phyloP scores from a whole-genome alignment of 495 filamentous ascomycete genomes.

The Daldinia caldariorum region DNA sequence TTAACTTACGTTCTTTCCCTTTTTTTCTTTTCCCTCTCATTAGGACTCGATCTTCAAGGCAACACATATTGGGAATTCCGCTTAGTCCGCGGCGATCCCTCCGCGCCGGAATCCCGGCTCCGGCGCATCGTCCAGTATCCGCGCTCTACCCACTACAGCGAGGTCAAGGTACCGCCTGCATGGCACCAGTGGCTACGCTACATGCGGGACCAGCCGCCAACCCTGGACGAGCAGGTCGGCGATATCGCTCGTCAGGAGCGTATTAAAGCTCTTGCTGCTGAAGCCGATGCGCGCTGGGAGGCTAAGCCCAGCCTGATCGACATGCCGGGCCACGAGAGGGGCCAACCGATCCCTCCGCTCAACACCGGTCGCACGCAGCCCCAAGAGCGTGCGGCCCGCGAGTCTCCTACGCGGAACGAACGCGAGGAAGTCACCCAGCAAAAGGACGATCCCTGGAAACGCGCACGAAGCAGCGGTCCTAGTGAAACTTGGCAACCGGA shows the following conservation, averaged over 20 bases:
- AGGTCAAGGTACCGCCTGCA: constrained; percentile 72
- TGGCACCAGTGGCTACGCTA: constrained; percentile 99
- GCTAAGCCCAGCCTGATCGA: constrained; percentile 66
- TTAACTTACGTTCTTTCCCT: constrained; percentile 16
- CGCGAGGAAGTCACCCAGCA: constrained; percentile 39
- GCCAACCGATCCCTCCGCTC: constrained; percentile 31
- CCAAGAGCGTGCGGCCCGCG: constrained; percentile 28
- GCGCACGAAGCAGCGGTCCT: constrained; percentile 58
- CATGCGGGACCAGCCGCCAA: constrained; percentile 74
- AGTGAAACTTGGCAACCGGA: constrained; percentile 82
- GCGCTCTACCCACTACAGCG: constrained; percentile 68
- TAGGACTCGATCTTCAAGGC: constrained; percentile 84
- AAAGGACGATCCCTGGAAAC: constrained; percentile 71
- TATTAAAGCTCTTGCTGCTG: constrained; percentile 76
- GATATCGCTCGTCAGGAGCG: constrained; percentile 74
- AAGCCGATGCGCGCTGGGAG: constrained; percentile 88
- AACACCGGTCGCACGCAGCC: constrained; percentile 17
- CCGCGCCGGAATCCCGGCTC: constrained; percentile 49
- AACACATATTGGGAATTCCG: constrained; percentile 97
- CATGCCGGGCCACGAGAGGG: constrained; percentile 30
- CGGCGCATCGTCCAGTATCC: constrained; percentile 76
- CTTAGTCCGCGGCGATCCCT: constrained; percentile 65
- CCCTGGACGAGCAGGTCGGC: constrained; percentile 74
- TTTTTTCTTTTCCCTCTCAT: neutral
- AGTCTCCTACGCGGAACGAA: constrained; percentile 43